Evolutionary conservation across 441 rosid genomes (phyloP).

Genomic region (Theobroma grandiflorum): DNA sequence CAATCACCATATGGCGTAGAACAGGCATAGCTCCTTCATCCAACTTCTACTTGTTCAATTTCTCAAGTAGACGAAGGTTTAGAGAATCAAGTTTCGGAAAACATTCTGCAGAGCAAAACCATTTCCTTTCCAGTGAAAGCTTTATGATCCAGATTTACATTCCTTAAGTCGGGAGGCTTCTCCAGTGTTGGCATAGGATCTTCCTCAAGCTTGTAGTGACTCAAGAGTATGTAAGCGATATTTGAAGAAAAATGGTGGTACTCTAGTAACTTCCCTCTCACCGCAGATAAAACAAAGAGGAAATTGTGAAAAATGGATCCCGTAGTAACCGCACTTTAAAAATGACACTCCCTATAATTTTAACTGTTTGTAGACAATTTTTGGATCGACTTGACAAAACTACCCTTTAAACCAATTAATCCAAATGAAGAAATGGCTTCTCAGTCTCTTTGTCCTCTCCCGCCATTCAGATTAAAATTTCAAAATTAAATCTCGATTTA

Average conservation of each 20-base stretch:
- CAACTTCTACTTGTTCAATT: not conserved
- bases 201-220: not conserved
- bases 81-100: not conserved
- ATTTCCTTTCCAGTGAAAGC: not conserved
- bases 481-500: too few relatives aligned
- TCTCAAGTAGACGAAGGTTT: too few relatives aligned
- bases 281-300: too few relatives aligned
- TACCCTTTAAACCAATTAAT: too few relatives aligned
- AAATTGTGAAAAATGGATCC: too few relatives aligned
- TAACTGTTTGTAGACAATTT: too few relatives aligned
- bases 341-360: too few relatives aligned
- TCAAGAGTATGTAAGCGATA: not conserved
- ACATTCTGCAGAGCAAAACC: not conserved
- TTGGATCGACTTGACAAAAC: too few relatives aligned
- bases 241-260: not conserved
- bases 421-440: too few relatives aligned
- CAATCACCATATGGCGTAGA: not conserved
- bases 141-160: not conserved
- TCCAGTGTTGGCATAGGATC: conserved; percentile 16
- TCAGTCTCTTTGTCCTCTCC: too few relatives aligned
- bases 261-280: not conserved
- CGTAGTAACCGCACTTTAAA: too few relatives aligned
- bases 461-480: too few relatives aligned
- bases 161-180: not conserved
- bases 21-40: not conserved